Base-by-base conservation (phyloP, 2,329 filamentous ascomycete species). In the Arthroderma uncinatum region DNA sequence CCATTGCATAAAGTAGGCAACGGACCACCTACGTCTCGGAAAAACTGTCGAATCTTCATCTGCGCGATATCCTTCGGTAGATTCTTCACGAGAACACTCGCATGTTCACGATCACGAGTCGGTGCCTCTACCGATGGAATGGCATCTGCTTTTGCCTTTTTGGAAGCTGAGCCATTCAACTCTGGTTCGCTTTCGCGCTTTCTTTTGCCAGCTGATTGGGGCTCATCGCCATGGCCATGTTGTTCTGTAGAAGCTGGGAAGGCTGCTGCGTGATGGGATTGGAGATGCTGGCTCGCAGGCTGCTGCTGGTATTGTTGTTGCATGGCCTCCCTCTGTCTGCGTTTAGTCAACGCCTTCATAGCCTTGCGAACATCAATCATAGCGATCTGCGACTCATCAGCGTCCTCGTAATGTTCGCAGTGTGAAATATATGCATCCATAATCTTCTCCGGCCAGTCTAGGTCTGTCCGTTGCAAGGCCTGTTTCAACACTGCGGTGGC, bases 81-180 rank as follows among this genome's bases (percentile, higher is more conserved):
- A 63, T 90, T 87, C 54, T 81, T 84, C 2, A 95, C 84, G 55
- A 94, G 82, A 52, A 97, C 79, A 0, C 88, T 91, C 0, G 89
- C 86, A 70, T 97, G 87, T 68, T 98, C 93, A 42, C 93, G 84
- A 70, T 98, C 91, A 57, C 93, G 84, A 70, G 89, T 92, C 30
- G 78, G 70, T 30, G 74, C 68, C 23, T 37, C 19, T n/a, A 39
- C 12, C 58, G 61, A 64, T 33, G 67, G 67, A 21, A 60, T 62
- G 16, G 74, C 71, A 44, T 76, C 76, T 10, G 70, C 74, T 59
- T 75, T 89, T 36, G 79, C 77, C 64, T 87, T 89, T 71, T 95
- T 96, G 61, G 71, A 78, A 2, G 75, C 73, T 34, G 71, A 72
- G n/a, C 80, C 79, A 47, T 76, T 75, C 21, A 76, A 73, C 23